These are phyloP conservation scores for Mycena rosella DNA, from an alignment of 768 basidiomycete genomes.

Conservation along the genomic window DNA sequence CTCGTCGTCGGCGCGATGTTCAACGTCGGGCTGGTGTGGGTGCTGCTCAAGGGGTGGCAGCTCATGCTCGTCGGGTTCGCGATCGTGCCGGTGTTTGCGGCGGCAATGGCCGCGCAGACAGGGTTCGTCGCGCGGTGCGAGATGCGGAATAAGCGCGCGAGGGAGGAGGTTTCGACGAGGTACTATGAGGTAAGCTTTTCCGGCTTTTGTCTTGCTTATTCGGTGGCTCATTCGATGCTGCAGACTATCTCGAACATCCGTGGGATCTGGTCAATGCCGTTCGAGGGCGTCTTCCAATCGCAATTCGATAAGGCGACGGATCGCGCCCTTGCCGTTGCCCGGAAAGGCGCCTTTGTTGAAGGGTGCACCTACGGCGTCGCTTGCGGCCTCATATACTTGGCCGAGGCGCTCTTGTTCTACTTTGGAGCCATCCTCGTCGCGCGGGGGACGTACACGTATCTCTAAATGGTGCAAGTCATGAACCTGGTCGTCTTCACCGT, in stretches of 20 bases:
- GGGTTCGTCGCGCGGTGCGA: constrained; percentile 80
- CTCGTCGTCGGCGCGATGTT: constrained; percentile 87
- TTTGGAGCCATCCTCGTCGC: constrained; percentile 22
- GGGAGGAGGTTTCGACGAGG: constrained; percentile 85
- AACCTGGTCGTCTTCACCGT: constrained; percentile 25
- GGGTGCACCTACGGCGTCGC: constrained; percentile 23
- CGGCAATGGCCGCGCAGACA: constrained; percentile 81
- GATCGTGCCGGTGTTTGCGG: constrained; percentile 86
- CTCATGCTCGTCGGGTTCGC: constrained; percentile 91
- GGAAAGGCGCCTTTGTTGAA: constrained; percentile 47
- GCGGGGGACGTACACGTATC: constrained; percentile 22
- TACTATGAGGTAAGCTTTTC: constrained; percentile 83
- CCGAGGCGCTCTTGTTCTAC: constrained; percentile 26
- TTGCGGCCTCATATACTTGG: constrained; percentile 20
- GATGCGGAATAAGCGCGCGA: constrained; percentile 81
- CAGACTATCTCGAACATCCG: constrained; percentile 87
- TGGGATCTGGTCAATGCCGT: constrained; percentile 88
- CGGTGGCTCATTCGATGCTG: constrained; percentile 18
- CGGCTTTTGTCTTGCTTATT: constrained; percentile 17
- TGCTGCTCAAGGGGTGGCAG: constrained; percentile 90
- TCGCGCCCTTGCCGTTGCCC: constrained; percentile 73
- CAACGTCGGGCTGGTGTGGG: constrained; percentile 90
- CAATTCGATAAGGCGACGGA: constrained; percentile 77
- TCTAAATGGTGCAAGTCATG: constrained; percentile 23
- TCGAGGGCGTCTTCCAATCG: constrained; percentile 76